A percentile compares a stretch with the other conserved stretches of the same genome.
Evolutionary conservation across 1,284 basidiomycete genomes (phyloP).

Genomic region (Malassezia slooffiae): DNA sequence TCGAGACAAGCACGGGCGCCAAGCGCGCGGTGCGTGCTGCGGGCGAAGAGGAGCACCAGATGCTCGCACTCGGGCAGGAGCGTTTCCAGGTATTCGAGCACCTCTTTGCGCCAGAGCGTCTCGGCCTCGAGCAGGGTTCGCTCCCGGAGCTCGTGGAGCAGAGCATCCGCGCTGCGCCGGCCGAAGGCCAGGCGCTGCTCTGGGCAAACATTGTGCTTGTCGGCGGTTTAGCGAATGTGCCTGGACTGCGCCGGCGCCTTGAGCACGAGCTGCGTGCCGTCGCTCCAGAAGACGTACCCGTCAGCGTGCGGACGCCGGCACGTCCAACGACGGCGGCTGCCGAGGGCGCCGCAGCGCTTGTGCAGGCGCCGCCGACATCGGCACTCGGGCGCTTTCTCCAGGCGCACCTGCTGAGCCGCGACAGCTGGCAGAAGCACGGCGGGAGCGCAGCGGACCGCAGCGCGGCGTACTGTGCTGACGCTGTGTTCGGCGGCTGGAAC

Average conservation of each 20-base stretch:
- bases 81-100: constrained; percentile 78
- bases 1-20: neutral
- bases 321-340: constrained; percentile 4
- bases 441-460: constrained; percentile 5
- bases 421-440: constrained; percentile 3
- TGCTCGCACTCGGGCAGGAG: constrained; percentile 76
- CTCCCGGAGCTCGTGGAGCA: constrained; percentile 63
- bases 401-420: constrained; percentile 1
- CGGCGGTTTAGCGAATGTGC: constrained; percentile 68
- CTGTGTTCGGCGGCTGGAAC: constrained; percentile 12
- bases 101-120: constrained; percentile 74
- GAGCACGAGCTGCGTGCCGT: constrained; percentile 19
- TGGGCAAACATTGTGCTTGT: constrained; percentile 84
- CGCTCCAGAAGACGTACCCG: constrained; percentile 20
- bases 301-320: constrained; percentile 12
- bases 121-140: constrained; percentile 71
- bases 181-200: constrained; percentile 69
- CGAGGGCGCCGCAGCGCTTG: constrained; percentile 3
- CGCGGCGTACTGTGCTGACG: constrained; percentile 7
- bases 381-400: neutral
- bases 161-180: constrained; percentile 60
- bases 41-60: constrained; percentile 56
- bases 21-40: constrained; percentile 4
- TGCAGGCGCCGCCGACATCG: constrained; percentile 4
- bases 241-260: constrained; percentile 63